A percentile compares a stretch with the other conserved stretches of the same genome.
These are phyloP conservation scores for Alternaria arborescens DNA, from an alignment of 2,329 filamentous ascomycete genomes.

Conservation along the genomic window DNA sequence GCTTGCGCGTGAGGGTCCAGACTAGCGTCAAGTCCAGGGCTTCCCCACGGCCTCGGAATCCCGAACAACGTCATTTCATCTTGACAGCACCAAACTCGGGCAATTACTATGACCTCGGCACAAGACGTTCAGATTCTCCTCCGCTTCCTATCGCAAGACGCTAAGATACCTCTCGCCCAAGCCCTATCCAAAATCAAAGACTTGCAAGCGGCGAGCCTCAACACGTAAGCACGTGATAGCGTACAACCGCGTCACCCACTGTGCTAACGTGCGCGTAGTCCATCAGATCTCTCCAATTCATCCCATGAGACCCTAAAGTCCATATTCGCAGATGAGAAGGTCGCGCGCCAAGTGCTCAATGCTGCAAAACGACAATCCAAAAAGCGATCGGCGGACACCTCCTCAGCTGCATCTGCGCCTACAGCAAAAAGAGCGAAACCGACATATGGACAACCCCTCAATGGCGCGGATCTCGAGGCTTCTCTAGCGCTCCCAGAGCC, in stretches of 20 bases:
- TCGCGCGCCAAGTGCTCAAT: constrained; percentile 64
- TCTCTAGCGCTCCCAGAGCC: constrained; percentile 67
- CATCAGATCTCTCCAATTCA: constrained; percentile 60
- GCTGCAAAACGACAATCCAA: constrained; percentile 66
- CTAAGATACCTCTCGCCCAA: constrained; percentile 63
- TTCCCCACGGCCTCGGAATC: background rate
- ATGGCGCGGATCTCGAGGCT: constrained; percentile 68
- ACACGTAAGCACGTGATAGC: constrained; percentile 58
- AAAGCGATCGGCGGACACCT: constrained; percentile 59
- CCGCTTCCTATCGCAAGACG: constrained; percentile 67
- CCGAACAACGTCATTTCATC: constrained; percentile 10
- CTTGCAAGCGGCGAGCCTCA: constrained; percentile 61
- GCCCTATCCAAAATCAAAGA: constrained; percentile 65
- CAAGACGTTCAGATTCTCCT: constrained; percentile 58
- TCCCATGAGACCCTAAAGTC: constrained; percentile 55
- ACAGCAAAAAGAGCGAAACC: constrained; percentile 48
- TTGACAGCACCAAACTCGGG: background rate
- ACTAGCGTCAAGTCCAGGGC: constrained; percentile 20
- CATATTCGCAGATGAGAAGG: constrained; percentile 62
- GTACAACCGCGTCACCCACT: constrained; percentile 20
- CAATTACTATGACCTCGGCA: constrained; percentile 40
- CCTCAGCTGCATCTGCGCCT: constrained; percentile 16
- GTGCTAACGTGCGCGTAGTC: constrained; percentile 37
- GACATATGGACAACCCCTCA: constrained; percentile 40
- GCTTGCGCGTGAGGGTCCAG: constrained; percentile 18